These are phyloP conservation scores for Pseudomassariella vexata DNA, from an alignment of 2,329 filamentous ascomycete genomes.

Conservation along the genomic window DNA sequence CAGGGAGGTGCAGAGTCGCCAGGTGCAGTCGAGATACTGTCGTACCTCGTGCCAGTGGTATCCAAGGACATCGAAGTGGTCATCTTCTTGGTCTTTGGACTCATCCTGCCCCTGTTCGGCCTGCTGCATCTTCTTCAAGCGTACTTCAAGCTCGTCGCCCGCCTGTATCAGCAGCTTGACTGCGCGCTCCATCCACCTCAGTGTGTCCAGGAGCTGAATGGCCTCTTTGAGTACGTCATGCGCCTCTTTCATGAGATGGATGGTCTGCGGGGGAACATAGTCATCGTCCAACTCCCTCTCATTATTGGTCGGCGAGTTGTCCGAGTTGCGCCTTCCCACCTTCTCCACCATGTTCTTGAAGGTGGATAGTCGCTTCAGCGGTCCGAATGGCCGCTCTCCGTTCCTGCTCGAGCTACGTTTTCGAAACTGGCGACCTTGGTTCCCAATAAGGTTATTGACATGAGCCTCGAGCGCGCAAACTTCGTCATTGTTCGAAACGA, in stretches of 20 bases:
- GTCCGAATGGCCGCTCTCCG: conserved; percentile 12
- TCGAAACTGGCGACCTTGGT: conserved; percentile 16
- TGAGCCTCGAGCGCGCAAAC: conserved; percentile 34
- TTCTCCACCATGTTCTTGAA: conserved; percentile 20
- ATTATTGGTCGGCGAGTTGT: neutral
- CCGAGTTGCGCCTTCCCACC: conserved; percentile 8
- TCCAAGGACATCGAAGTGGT: conserved; percentile 22
- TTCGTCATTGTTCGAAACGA: conserved; percentile 36
- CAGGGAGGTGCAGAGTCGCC: conserved; percentile 36
- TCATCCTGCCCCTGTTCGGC: conserved; percentile 7
- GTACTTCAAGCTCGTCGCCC: conserved; percentile 35
- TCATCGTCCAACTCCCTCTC: conserved; percentile 13
- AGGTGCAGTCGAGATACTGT: conserved; percentile 38
- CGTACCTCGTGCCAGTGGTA: conserved; percentile 40
- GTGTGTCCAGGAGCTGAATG: conserved; percentile 38
- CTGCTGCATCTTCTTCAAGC: conserved; percentile 13
- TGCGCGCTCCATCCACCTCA: conserved; percentile 41
- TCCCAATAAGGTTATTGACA: conserved; percentile 36
- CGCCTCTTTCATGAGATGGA: conserved; percentile 40
- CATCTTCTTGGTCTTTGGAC: conserved; percentile 12
- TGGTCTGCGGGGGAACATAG: conserved; percentile 36
- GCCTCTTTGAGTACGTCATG: conserved; percentile 39
- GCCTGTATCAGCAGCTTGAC: conserved; percentile 36
- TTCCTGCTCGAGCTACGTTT: conserved; percentile 11
- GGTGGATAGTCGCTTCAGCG: conserved; percentile 19